Evolutionary conservation across 1,139 yeast genomes (phyloP).

Genomic region (Arxiozyma bovina): DNA sequence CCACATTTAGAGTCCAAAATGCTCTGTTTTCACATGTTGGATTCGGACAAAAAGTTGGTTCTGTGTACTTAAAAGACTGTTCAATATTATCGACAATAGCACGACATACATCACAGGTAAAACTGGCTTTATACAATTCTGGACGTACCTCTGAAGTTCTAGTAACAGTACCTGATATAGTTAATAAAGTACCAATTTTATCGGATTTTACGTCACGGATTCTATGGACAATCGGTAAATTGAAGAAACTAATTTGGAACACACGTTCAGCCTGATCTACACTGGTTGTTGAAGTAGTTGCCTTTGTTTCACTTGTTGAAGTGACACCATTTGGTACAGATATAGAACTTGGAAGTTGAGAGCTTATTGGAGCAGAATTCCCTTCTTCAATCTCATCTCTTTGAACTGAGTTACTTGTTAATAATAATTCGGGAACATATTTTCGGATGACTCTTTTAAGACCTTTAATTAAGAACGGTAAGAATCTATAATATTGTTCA

Average conservation of each 20-base stretch:
- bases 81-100: constrained; percentile 84
- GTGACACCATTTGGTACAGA: constrained; percentile 16
- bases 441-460: constrained; percentile 62
- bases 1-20: constrained; percentile 73
- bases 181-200: constrained; percentile 74
- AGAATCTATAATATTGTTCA: constrained; percentile 86
- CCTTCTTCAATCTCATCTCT: constrained; percentile 31
- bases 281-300: constrained; percentile 17
- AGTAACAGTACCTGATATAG: constrained; percentile 92
- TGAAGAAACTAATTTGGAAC: constrained; percentile 84
- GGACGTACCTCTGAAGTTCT: constrained; percentile 97
- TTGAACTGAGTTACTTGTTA: constrained; percentile 36
- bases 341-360: constrained; percentile 7
- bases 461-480: constrained; percentile 75
- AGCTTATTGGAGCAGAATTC: constrained; percentile 9
- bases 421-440: constrained; percentile 59
- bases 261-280: constrained; percentile 50
- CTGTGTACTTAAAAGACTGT: constrained; percentile 88
- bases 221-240: constrained; percentile 72
- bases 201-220: constrained; percentile 88
- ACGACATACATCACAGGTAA: constrained; percentile 83
- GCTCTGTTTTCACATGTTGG: constrained; percentile 84
- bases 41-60: constrained; percentile 85
- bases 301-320: constrained; percentile 17
- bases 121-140: constrained; percentile 78